Evolutionary conservation across 441 rosid species (phyloP), one percentile per base, ranked within the genome.

Genomic region (Gossypium schwendimanii): DNA sequence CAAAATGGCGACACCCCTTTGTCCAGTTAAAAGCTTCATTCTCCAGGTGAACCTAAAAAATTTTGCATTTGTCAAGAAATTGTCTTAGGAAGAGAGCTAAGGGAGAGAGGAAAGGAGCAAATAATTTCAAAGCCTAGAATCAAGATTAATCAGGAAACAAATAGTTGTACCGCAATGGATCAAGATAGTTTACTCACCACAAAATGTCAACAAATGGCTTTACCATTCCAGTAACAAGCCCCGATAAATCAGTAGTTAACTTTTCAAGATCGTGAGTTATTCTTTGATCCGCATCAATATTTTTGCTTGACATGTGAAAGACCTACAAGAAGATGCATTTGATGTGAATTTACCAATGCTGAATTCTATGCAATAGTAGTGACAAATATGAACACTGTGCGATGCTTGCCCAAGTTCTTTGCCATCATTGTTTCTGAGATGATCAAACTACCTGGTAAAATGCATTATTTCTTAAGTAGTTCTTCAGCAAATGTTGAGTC

Each of bases 21-120:
- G 91, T 73, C 99, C 99, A 65, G 98, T 94, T 87, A 96, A 81
- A 50, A 87, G 89, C 91, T 92, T 92, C 99, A 96, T 96, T 85
- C 98, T 93, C 99, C 99, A 96, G 62, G 99, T 94, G 78, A 96
- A 94, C 99, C 98, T 96, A 74, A 63, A 77, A 75, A 76, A 63
- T 57, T 69, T 73, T 80, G 36, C 69, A 69, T 67, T 50, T 20
- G 24, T 21, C 73, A 67, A 69, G 55, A 59, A 72, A 74, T 52
- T 78, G 55, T 68, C 55, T 71, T 63, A 26, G 69, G 58, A 82
- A 41, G 55, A 66, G 3, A 26, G 23, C 26, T 28, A 68, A 66
- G 41, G 47, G 68, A 74, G 66, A 12, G 45, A 63, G 61, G 20
- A 23, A 33, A 9, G 14, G 20, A 47, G 52, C 50, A 59, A 6